These are phyloP conservation scores for Candida sanyaensis DNA, from an alignment of 1,139 yeast genomes.

Conservation along the genomic window DNA sequence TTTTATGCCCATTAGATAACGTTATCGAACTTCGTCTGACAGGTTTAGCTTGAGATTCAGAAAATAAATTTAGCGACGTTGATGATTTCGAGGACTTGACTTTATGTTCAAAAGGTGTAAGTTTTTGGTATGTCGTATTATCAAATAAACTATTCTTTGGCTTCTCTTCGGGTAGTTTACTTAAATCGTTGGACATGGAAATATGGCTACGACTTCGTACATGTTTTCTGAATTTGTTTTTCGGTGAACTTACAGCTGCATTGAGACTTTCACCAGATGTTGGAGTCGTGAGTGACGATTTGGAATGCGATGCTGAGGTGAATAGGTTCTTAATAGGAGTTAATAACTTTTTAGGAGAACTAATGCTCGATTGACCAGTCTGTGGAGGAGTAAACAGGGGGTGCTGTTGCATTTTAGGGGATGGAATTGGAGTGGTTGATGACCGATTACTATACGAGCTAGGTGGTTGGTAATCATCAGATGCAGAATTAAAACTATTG, in stretches of 20 bases:
- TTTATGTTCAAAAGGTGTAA: conserved; percentile 1
- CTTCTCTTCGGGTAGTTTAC: conserved; percentile 6
- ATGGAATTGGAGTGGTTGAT: conserved; percentile 20
- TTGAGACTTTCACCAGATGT: conserved; percentile 13
- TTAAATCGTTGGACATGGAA: conserved; percentile 2
- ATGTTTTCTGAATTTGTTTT: conserved; percentile 7
- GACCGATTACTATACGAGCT: conserved; percentile 1
- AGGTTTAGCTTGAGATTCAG: neutral
- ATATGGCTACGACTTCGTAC: conserved; percentile 10
- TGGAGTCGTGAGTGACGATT: conserved; percentile 13
- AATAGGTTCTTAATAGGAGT: conserved; percentile 47
- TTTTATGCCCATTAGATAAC: neutral
- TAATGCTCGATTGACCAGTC: conserved; percentile 17
- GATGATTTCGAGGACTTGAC: conserved; percentile 1
- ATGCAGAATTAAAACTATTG: neutral
- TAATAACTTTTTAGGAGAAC: conserved; percentile 45
- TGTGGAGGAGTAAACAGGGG: conserved; percentile 30
- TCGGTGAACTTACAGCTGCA: conserved; percentile 8
- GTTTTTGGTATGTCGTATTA: conserved; percentile 1
- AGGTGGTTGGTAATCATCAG: conserved; percentile 8
- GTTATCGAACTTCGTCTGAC: conserved; percentile 1
- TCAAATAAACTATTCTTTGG: conserved; percentile 3
- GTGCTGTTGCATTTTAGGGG: conserved; percentile 23
- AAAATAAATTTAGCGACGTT: neutral
- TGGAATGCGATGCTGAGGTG: conserved; percentile 22